Conservation (phyloP, 1,284 basidiomycete genomes). For the Mycosarcoma maydis region DNA sequence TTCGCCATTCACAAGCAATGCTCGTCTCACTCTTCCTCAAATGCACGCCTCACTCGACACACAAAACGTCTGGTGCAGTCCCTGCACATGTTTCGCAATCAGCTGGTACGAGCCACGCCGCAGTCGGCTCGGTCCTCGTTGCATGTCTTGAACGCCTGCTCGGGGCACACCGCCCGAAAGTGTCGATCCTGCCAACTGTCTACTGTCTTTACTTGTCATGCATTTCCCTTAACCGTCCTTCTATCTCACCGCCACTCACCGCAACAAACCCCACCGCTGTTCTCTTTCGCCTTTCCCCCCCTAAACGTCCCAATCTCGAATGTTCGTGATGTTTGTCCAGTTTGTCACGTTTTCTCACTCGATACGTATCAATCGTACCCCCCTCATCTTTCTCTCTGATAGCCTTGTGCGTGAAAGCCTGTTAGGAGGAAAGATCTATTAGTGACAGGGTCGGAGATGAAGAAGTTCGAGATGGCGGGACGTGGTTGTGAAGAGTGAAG, state of each 20-base stretch:
- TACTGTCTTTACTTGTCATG: conserved; percentile 44
- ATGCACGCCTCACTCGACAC: neutral
- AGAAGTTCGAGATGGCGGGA: too few relatives aligned
- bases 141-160: neutral
- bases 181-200: conserved; percentile 29
- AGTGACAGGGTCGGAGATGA: too few relatives aligned
- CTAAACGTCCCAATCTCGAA: too few relatives aligned
- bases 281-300: too few relatives aligned
- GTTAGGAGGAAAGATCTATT: too few relatives aligned
- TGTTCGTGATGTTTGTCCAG: neutral
- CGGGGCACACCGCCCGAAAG: neutral
- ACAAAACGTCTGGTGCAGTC: neutral
- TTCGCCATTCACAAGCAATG: conserved; percentile 4
- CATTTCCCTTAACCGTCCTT: conserved; percentile 2
- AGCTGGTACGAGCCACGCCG: conserved; percentile 1
- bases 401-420: too few relatives aligned
- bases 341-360: neutral
- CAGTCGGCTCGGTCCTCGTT: neutral
- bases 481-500: too few relatives aligned
- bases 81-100: neutral
- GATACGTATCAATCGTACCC: too few relatives aligned
- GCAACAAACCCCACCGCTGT: too few relatives aligned
- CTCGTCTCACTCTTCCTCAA: neutral
- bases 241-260: too few relatives aligned
- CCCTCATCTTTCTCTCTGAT: too few relatives aligned